These are phyloP conservation scores for Eimeria sp. DNA, from an alignment of 169 alveolate genomes.

Conservation along the genomic window DNA sequence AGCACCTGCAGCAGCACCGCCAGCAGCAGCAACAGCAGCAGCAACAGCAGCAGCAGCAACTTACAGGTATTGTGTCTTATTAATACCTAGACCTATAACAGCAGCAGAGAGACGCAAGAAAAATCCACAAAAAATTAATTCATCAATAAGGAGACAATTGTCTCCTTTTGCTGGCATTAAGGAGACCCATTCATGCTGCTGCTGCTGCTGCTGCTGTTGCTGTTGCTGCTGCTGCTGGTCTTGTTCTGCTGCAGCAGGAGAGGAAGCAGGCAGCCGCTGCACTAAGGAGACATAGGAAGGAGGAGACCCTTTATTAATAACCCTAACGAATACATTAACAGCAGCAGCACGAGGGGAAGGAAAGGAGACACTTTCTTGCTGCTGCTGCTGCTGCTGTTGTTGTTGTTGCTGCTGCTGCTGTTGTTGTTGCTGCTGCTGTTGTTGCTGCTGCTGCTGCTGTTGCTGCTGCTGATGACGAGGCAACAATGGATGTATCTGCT, in stretches of 20 bases:
- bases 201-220: conserved; percentile 46
- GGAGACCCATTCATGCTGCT: conserved; percentile 65
- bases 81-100: conserved; percentile 4
- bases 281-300: background rate
- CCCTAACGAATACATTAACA: background rate
- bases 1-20: background rate
- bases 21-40: background rate
- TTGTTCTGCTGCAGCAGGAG: conserved; percentile 30
- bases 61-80: background rate
- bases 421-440: too few species aligned
- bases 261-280: background rate
- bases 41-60: conserved; percentile 26
- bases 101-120: background rate
- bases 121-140: background rate
- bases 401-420: too few species aligned
- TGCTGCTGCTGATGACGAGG: too few species aligned
- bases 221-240: background rate
- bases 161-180: conserved; percentile 10
- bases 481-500: conserved; percentile 30
- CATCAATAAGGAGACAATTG: background rate
- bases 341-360: conserved; percentile 8
- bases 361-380: background rate
- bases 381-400: too few species aligned
- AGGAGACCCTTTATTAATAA: background rate
- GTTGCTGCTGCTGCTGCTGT: too few species aligned